Conservation (phyloP, 1,139 yeast species). For the Blastobotrys raffinosifermentans region DNA sequence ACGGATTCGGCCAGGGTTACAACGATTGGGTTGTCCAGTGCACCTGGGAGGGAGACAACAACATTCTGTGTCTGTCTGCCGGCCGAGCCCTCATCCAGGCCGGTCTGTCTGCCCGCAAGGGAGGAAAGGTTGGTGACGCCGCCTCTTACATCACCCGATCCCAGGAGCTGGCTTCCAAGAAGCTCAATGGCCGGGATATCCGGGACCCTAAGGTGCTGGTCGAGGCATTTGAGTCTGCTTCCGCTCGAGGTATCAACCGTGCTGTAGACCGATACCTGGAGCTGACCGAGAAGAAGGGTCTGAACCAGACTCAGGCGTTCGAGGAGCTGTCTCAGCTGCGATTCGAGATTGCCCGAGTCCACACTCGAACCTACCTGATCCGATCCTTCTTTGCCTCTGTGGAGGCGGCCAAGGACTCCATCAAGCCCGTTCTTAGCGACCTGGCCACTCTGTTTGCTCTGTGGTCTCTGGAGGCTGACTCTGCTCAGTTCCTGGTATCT, state of each 20-base stretch:
- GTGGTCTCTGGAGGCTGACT: conserved; percentile 66
- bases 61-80: conserved; percentile 72
- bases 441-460: conserved; percentile 61
- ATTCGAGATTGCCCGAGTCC: conserved; percentile 40
- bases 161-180: conserved; percentile 19
- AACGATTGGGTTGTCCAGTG: conserved; percentile 94
- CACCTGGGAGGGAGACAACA: conserved; percentile 98
- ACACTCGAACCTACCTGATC: conserved; percentile 37
- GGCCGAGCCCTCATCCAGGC: conserved; percentile 46
- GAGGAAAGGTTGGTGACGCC: conserved; percentile 28
- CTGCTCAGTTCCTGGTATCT: conserved; percentile 69
- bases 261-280: conserved; percentile 30
- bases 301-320: conserved; percentile 34
- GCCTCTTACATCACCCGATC: conserved; percentile 28
- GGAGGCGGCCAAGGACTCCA: conserved; percentile 21
- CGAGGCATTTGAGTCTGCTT: conserved; percentile 39
- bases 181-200: conserved; percentile 26
- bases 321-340: conserved; percentile 41
- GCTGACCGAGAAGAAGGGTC: conserved; percentile 25
- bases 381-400: conserved; percentile 35
- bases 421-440: conserved; percentile 38
- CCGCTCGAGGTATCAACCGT: conserved; percentile 32
- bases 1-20: conserved; percentile 84
- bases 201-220: conserved; percentile 30
- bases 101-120: conserved; percentile 29